Evolutionary conservation across 352 stramenopile species (phyloP), one percentile per base, ranked within the genome.

Genomic region (Globisporangium alternatum): DNA sequence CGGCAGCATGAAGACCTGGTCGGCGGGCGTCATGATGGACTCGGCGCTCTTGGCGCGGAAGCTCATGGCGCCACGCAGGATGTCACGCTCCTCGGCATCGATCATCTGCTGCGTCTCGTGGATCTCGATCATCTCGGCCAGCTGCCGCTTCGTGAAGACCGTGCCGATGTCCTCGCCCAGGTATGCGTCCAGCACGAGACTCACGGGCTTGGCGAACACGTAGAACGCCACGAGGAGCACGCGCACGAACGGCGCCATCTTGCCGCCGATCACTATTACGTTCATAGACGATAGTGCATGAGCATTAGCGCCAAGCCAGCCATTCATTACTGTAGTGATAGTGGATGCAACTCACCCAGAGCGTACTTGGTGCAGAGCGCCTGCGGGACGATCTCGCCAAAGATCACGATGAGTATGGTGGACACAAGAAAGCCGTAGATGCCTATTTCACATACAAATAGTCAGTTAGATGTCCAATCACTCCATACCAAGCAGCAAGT

Each of bases 51-150:
- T 97, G 66, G 81, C 81, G 59, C 97, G 92, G 74, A 97, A 99
- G 57, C 90, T 89, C 66, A 99, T 87, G 5, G 97, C 97, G 12
- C 97, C 97, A 43, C 84, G 89, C 81, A 99, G 97, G 51, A 98
- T 97, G 44, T 80, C 82, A 51, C 92, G 86, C 67, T 97, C 96
- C 47, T 99, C 96, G 30, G 91, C 76, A 77, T 98, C 85, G 39
- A 99, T 89, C 65, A 96, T 89, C 47, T 94, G 80, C 64, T 98
- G 74, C 66, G 97, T 82, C 6, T 98, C 91, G 76, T 99, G 97
- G 65, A 99, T 97, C 58, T 98, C 85, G 47, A 99, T 89, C 60
- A 99, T 90, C 66, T 98, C 96, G 0, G 82, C 75, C 59, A 99
- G 90, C 89, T 99, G 84, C 45, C 78, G 85, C 49, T 88, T 93